phyloP scores from a whole-genome alignment of 2,329 filamentous ascomycete species.

The Aspergillus sp. region DNA sequence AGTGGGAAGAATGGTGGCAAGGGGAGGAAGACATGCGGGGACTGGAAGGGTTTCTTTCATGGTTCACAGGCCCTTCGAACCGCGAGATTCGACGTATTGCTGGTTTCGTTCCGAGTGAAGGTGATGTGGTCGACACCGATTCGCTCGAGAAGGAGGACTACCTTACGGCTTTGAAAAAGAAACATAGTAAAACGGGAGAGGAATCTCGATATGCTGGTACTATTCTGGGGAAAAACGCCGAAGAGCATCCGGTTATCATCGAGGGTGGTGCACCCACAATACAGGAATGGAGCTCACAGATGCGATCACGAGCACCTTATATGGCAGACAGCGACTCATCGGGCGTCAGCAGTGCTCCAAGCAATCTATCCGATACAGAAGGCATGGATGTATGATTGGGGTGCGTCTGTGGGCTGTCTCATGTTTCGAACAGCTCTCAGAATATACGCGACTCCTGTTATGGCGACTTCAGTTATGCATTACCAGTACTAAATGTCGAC shows the following conservation, averaged over 20 bases:
- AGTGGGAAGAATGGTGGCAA: conserved; percentile 66
- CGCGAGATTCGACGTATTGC: conserved; percentile 80
- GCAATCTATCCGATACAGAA: conserved; percentile 39
- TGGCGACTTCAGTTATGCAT: neutral
- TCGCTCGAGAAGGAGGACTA: conserved; percentile 68
- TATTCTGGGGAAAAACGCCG: conserved; percentile 71
- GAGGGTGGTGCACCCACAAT: conserved; percentile 75
- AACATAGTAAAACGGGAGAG: conserved; percentile 84
- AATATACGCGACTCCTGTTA: neutral
- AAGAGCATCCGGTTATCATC: conserved; percentile 70
- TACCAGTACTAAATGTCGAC: neutral
- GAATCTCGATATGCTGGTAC: conserved; percentile 85
- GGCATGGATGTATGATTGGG: conserved; percentile 35
- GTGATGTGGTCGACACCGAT: conserved; percentile 50
- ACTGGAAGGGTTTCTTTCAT: conserved; percentile 73
- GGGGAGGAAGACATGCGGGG: conserved; percentile 76
- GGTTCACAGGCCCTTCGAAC: conserved; percentile 73
- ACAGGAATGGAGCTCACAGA: conserved; percentile 59
- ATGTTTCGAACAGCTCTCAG: neutral
- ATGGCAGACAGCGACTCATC: conserved; percentile 36
- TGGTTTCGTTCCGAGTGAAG: conserved; percentile 62
- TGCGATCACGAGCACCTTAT: conserved; percentile 32
- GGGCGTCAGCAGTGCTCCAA: conserved; percentile 41
- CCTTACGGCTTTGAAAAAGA: conserved; percentile 78
- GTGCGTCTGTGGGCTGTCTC: neutral